Evolutionary conservation across 371 early-diverging fungal species (phyloP), one percentile per base, ranked within the genome.

Genomic region (Rhizopus sp.): DNA sequence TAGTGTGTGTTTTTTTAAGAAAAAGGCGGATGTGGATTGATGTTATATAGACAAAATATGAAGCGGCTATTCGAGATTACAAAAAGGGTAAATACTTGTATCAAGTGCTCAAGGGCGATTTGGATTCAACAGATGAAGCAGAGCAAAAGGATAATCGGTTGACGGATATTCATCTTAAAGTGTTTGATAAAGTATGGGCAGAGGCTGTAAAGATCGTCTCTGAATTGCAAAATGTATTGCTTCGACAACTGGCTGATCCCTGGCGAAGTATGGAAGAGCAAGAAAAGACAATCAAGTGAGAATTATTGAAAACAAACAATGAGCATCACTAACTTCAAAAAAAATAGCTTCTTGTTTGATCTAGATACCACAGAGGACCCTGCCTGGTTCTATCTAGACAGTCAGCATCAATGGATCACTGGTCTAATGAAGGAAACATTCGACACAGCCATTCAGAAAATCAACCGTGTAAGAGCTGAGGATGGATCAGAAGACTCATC

Each of bases 161-260:
- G 5, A 78, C 83, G 7, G 87, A 84, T 50, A 65, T 82, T 35
- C 91, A 92, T 68, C 85, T 83, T 42, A 84, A 78, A 61, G 93
- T 98, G 30, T 95, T 98, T 77, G 95, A 93, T 45, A 88, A 91
- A 57, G 92, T 98, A 23, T 98, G 98, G 98, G 73, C 72, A 0
- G 95, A 96, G 66, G 96, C 95, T 15, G 90, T 89, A 54, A 81
- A 87, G 34, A 92, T 93, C 60, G 88, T 95, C 3, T 82, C 77
- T 2, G 81, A 82, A 45, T 69, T 95, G 7, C 81, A 89, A 39
- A 81, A 81, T 23, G 81, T 88, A 13, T 69, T 98, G 55, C 86
- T 91, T 44, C 68, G 78, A 48, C 87, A 91, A 70, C 66, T 98
- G 57, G 83, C 83, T 4, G 90, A 93, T 58, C 85, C 90, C 8